phyloP scores from a whole-genome alignment of 1,284 basidiomycete species.

The Boletellus deceptivus region DNA sequence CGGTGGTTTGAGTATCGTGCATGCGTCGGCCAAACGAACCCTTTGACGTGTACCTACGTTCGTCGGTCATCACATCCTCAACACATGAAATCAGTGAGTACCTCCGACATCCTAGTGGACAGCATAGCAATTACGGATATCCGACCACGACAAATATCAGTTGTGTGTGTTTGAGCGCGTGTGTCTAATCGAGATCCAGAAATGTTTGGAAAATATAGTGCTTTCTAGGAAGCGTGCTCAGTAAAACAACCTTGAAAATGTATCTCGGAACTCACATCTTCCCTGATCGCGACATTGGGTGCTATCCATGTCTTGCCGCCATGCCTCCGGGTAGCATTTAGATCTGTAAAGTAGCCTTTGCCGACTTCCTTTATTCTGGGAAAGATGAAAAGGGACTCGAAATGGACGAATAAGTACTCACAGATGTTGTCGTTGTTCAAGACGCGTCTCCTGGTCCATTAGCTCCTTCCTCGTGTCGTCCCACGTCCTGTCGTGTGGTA shows the following conservation, averaged over 20 bases:
- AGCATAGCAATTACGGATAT: conserved; percentile 81
- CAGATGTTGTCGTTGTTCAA: conserved; percentile 77
- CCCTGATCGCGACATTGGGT: conserved; percentile 83
- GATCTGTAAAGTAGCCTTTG: conserved; percentile 90
- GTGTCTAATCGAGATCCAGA: conserved; percentile 65
- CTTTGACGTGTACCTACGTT: conserved; percentile 74
- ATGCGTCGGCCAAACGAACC: conserved; percentile 69
- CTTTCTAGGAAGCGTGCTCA: conserved; percentile 53
- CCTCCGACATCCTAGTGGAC: conserved; percentile 84
- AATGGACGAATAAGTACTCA: conserved; percentile 39
- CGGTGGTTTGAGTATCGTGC: conserved; percentile 60
- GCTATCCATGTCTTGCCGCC: conserved; percentile 97
- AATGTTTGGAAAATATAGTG: conserved; percentile 91
- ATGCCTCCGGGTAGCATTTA: conserved; percentile 76
- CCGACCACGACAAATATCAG: conserved; percentile 71
- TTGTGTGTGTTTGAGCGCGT: conserved; percentile 68
- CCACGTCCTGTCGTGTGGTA: conserved; percentile 63
- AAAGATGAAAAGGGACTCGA: conserved; percentile 3
- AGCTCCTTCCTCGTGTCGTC: conserved; percentile 69
- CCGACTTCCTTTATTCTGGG: conserved; percentile 80
- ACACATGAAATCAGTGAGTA: conserved; percentile 33
- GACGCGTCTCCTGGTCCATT: conserved; percentile 68
- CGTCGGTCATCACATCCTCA: conserved; percentile 5
- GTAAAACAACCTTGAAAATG: not conserved
- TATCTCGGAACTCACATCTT: conserved; percentile 64